Evolutionary conservation across 257 asterid species (phyloP).

Genomic region (Mitragyna speciosa): DNA sequence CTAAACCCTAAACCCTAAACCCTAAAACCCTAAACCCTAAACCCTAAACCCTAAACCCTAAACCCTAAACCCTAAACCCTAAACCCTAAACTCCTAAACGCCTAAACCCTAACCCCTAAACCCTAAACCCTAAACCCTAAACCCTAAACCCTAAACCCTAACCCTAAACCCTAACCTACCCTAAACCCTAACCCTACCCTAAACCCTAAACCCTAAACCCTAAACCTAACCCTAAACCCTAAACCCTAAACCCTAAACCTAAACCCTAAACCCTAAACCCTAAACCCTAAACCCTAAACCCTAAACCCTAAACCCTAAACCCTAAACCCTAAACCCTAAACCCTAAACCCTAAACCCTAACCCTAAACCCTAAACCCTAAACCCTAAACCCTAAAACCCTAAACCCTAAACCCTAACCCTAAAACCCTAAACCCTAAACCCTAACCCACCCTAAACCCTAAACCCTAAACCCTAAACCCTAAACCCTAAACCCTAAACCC

Average conservation of each 20-base stretch:
- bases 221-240: too few relatives aligned
- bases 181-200: constrained; percentile 5
- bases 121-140: too few relatives aligned
- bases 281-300: constrained; percentile 16
- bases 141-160: too few relatives aligned
- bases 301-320: constrained; percentile 17
- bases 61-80: too few relatives aligned
- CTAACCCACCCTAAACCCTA: not conserved
- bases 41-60: too few relatives aligned
- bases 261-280: constrained; percentile 13
- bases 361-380: not conserved
- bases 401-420: constrained; percentile 24
- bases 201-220: not conserved
- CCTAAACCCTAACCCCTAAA: too few relatives aligned
- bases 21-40: too few relatives aligned
- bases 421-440: constrained; percentile 19
- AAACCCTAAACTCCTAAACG: too few relatives aligned
- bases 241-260: not conserved
- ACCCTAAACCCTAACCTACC: too few relatives aligned
- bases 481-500: not conserved
- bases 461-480: not conserved
- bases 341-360: constrained; percentile 15
- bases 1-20: too few relatives aligned
- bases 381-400: constrained; percentile 24
- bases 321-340: constrained; percentile 15